These are phyloP conservation scores for Boeremia lycopersici DNA, from an alignment of 2,329 filamentous ascomycete genomes.

Conservation along the genomic window DNA sequence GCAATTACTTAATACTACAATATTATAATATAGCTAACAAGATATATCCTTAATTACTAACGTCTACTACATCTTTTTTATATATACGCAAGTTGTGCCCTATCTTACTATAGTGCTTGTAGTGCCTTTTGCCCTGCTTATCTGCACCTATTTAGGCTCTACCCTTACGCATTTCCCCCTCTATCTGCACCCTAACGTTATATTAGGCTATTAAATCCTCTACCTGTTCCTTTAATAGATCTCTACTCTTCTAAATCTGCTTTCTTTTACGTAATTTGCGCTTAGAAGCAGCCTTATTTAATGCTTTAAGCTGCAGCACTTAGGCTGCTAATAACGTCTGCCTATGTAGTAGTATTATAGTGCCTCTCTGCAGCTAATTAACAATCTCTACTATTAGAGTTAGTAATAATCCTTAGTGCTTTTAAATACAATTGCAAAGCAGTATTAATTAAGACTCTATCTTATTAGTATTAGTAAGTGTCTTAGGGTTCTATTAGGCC, in stretches of 20 bases:
- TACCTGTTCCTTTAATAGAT: neutral
- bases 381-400: neutral
- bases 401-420: neutral
- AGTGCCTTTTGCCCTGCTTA: too few relatives aligned
- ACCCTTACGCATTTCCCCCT: too few relatives aligned
- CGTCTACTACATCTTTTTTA: too few relatives aligned
- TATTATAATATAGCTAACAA: too few relatives aligned
- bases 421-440: neutral
- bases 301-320: neutral
- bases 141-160: too few relatives aligned
- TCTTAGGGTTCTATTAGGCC: too few relatives aligned
- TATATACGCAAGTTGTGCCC: too few relatives aligned
- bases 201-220: neutral
- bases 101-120: neutral
- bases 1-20: neutral
- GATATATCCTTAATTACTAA: too few relatives aligned
- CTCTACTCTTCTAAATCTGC: neutral
- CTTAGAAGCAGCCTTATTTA: neutral
- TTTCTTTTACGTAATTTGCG: neutral
- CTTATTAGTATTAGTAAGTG: neutral
- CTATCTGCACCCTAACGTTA: too few relatives aligned
- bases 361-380: neutral
- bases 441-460: too few relatives aligned
- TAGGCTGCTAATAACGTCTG: neutral
- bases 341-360: too few relatives aligned